phyloP scores from a whole-genome alignment of 1,284 basidiomycete genomes.

The Pholiota adiposa region DNA sequence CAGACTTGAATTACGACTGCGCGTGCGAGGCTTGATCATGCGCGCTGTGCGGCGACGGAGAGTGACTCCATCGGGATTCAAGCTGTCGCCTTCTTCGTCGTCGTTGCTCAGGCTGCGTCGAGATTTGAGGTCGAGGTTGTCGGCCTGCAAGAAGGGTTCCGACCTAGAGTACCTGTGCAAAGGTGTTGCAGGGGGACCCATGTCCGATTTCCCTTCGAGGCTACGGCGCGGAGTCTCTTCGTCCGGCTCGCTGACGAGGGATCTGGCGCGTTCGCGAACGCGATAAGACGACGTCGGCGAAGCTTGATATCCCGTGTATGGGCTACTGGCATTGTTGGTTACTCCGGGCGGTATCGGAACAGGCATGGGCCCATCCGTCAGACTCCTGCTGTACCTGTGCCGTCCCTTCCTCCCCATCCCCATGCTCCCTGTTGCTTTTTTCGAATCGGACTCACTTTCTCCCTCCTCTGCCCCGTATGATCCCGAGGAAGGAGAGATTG shows the following conservation, averaged over 20 bases:
- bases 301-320: slow-evolving; percentile 1
- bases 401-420: neutral
- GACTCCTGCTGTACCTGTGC: slow-evolving; percentile 47
- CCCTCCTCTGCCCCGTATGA: neutral
- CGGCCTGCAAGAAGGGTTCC: neutral
- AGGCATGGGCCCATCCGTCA: slow-evolving; percentile 43
- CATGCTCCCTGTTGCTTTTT: slow-evolving; percentile 7
- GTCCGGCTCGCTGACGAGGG: slow-evolving; percentile 3
- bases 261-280: slow-evolving; percentile 6
- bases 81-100: slow-evolving; percentile 15
- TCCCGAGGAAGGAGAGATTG: slow-evolving; percentile 5
- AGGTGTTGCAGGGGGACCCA: neutral
- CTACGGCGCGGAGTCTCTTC: slow-evolving; percentile 11
- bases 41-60: neutral
- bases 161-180: slow-evolving; percentile 24
- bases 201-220: neutral
- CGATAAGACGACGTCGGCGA: neutral
- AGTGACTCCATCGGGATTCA: slow-evolving; percentile 1
- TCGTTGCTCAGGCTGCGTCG: neutral
- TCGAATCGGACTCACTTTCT: neutral
- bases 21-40: neutral
- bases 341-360: slow-evolving; percentile 33
- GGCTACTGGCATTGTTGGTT: neutral
- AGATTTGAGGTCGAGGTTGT: neutral
- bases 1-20: slow-evolving; percentile 12